These are phyloP conservation scores for Verbascum thapsus DNA, from an alignment of 257 asterid species.

Conservation along the genomic window DNA sequence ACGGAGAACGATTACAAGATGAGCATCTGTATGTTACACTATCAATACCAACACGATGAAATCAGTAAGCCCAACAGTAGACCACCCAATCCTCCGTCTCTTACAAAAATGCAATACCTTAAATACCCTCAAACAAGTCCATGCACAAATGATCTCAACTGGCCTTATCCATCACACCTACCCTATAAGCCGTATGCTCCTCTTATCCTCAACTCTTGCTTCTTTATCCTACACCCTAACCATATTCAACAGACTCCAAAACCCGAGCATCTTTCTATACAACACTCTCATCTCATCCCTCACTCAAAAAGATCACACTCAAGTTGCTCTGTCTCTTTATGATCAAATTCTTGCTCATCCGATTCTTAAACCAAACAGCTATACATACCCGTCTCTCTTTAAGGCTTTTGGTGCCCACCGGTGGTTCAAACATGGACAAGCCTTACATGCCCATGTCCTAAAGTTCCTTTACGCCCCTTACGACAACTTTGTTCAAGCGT, in stretches of 20 bases:
- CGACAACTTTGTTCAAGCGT: slow-evolving; percentile 67
- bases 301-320: slow-evolving; percentile 37
- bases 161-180: slow-evolving; percentile 69
- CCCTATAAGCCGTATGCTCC: slow-evolving; percentile 67
- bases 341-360: slow-evolving; percentile 33
- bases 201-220: slow-evolving; percentile 48
- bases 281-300: slow-evolving; percentile 66
- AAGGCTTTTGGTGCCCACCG: slow-evolving; percentile 55
- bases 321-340: slow-evolving; percentile 51
- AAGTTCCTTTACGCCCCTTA: slow-evolving; percentile 54
- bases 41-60: slow-evolving; percentile 42
- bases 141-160: slow-evolving; percentile 64
- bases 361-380: slow-evolving; percentile 53
- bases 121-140: slow-evolving; percentile 50
- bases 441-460: slow-evolving; percentile 65
- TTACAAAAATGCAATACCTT: slow-evolving; percentile 60
- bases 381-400: slow-evolving; percentile 75
- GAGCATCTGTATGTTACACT: slow-evolving; percentile 31
- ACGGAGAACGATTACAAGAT: slow-evolving; percentile 23
- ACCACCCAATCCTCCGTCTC: slow-evolving; percentile 54
- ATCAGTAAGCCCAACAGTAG: slow-evolving; percentile 42
- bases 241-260: slow-evolving; percentile 46
- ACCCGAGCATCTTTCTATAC: slow-evolving; percentile 67
- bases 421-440: slow-evolving; percentile 55
- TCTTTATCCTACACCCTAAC: slow-evolving; percentile 51